Percentiles rank a stretch among this genome's conserved stretches.
Evolutionary conservation across 805 yeast genomes (phyloP).

Genomic region (Metschnikowia henanensis): DNA sequence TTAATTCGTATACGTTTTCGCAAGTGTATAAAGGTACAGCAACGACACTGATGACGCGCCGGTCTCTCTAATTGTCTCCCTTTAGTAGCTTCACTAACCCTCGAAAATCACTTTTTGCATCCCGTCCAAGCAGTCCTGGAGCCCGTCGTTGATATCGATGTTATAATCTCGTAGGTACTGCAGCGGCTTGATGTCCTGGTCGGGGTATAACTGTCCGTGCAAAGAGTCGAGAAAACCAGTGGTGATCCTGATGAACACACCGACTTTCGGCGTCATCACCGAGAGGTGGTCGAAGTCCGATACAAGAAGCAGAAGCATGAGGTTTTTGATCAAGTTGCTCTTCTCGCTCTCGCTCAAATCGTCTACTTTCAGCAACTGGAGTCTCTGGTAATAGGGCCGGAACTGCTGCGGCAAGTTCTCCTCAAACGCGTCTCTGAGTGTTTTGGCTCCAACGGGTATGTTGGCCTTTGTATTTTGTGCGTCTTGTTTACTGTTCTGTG

Average conservation of each 20-base stretch:
- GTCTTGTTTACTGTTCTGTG: too few species aligned
- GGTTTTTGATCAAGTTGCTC: slow-evolving; percentile 31
- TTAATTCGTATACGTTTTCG: too few species aligned
- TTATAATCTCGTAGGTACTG: slow-evolving; percentile 23
- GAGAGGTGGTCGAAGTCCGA: slow-evolving; percentile 32
- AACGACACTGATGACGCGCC: neutral
- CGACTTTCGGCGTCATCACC: slow-evolving; percentile 25
- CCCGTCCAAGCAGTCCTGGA: slow-evolving; percentile 28
- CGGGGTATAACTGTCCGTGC: slow-evolving; percentile 28
- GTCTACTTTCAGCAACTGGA: slow-evolving; percentile 33
- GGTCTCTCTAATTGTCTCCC: neutral
- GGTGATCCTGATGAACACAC: slow-evolving; percentile 26
- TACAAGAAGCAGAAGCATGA: slow-evolving; percentile 35
- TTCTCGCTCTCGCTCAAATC: slow-evolving; percentile 26
- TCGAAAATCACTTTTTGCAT: slow-evolving; percentile 14
- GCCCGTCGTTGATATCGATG: slow-evolving; percentile 14
- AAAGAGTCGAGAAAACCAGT: slow-evolving; percentile 32
- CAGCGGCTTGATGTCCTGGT: slow-evolving; percentile 26
- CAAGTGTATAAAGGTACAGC: neutral
- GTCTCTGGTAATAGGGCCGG: slow-evolving; percentile 24
- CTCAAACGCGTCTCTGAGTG: slow-evolving; percentile 7
- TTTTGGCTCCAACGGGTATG: too few species aligned
- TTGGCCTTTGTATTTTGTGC: too few species aligned
- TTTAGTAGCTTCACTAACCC: neutral
- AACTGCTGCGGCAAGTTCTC: slow-evolving; percentile 23